These are phyloP conservation scores for Fonsecaea pugnacius DNA, from an alignment of 2,329 filamentous ascomycete species.

Conservation along the genomic window DNA sequence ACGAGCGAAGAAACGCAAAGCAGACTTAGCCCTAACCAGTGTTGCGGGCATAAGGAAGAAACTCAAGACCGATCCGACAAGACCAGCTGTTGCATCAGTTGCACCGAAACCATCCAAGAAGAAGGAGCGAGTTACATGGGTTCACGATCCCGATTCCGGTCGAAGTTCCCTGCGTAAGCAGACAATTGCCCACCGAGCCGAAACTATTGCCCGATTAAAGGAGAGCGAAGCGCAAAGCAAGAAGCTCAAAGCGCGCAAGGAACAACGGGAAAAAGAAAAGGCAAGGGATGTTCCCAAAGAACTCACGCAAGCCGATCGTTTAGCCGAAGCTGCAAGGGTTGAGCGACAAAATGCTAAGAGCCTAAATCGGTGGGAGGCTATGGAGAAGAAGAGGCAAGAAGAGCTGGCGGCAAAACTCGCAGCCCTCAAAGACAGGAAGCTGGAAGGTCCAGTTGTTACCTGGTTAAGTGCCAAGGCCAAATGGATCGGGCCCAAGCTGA, in stretches of 20 bases:
- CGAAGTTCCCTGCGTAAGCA: constrained; percentile 66
- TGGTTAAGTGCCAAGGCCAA: constrained; percentile 92
- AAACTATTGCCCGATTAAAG: constrained; percentile 54
- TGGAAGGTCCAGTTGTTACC: constrained; percentile 86
- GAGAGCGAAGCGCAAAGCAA: constrained; percentile 55
- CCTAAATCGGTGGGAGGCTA: constrained; percentile 89
- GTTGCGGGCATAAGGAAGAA: constrained; percentile 65
- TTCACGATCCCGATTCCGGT: constrained; percentile 65
- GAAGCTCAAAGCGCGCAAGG: constrained; percentile 60
- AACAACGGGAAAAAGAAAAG: constrained; percentile 64
- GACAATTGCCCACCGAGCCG: constrained; percentile 69
- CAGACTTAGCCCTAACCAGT: constrained; percentile 72
- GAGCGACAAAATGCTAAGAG: constrained; percentile 89
- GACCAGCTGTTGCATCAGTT: constrained; percentile 40
- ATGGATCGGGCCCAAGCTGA: constrained; percentile 71
- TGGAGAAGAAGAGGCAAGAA: constrained; percentile 84
- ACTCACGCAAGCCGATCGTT: constrained; percentile 83
- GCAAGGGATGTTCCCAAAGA: constrained; percentile 76
- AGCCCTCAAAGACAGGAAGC: constrained; percentile 81
- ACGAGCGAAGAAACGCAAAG: constrained; percentile 78
- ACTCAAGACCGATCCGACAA: constrained; percentile 66
- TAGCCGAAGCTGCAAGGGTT: constrained; percentile 79
- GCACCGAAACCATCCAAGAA: constrained; percentile 64
- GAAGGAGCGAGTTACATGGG: constrained; percentile 71
- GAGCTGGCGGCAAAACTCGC: constrained; percentile 81